These are phyloP conservation scores for Syncephalastrum racemosum DNA, from an alignment of 371 early-diverging fungal genomes.

Conservation along the genomic window DNA sequence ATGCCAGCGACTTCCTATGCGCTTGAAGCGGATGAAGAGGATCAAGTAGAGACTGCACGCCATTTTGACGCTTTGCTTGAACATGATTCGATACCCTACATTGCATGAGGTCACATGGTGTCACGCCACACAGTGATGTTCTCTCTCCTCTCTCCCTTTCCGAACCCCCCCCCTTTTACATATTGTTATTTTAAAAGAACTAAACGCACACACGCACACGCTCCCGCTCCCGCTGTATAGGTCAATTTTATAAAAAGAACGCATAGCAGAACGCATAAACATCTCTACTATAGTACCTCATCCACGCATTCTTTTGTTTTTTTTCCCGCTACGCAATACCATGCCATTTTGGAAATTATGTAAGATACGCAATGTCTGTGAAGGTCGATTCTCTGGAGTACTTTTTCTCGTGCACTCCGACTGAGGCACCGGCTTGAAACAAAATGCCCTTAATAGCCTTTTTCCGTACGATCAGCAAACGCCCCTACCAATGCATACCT, in stretches of 20 bases:
- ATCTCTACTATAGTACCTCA: background rate
- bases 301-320: no score
- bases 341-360: no score
- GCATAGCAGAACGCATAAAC: slow-evolving; percentile 1
- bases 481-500: no score
- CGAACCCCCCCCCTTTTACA: background rate
- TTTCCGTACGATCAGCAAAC: no score
- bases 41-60: slow-evolving; percentile 19
- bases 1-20: no score
- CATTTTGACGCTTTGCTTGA: slow-evolving; percentile 45
- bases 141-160: background rate
- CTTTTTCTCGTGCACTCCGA: no score
- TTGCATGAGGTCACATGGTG: slow-evolving; percentile 27
- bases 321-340: no score
- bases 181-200: slow-evolving; percentile 1
- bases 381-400: no score
- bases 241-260: background rate
- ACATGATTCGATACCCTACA: slow-evolving; percentile 45
- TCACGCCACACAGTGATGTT: slow-evolving; percentile 2
- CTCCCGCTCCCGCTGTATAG: background rate
- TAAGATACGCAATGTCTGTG: no score
- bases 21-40: slow-evolving; percentile 9
- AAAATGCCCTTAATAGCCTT: no score
- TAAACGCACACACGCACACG: slow-evolving; percentile 3
- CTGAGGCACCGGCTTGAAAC: no score